These are phyloP conservation scores for Coemansia sp. DNA, from an alignment of 192 early-diverging fungal species.

Conservation along the genomic window DNA sequence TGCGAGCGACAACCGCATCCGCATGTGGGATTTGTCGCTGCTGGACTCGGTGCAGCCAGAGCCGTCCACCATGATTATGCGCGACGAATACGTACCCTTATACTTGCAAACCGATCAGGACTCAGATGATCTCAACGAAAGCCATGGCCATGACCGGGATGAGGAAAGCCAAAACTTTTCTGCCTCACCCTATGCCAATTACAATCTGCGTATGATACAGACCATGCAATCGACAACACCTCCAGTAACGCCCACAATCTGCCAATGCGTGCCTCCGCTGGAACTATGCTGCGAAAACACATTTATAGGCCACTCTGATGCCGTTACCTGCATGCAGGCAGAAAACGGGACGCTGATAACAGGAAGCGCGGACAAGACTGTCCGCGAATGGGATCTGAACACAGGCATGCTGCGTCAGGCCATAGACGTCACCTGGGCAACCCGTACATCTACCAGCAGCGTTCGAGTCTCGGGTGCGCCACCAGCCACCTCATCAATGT, in stretches of 20 bases:
- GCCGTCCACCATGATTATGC: slow-evolving; percentile 48
- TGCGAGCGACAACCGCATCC: slow-evolving; percentile 64
- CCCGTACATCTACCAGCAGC: slow-evolving; percentile 10
- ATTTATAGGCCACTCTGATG: slow-evolving; percentile 34
- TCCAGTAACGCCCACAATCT: slow-evolving; percentile 50
- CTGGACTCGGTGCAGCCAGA: slow-evolving; percentile 60
- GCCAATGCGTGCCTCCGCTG: slow-evolving; percentile 18
- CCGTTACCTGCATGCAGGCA: slow-evolving; percentile 53
- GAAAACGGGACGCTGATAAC: slow-evolving; percentile 49
- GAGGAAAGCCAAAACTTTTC: neutral
- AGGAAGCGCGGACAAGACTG: slow-evolving; percentile 73
- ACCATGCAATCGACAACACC: slow-evolving; percentile 58
- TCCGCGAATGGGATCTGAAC: slow-evolving; percentile 76
- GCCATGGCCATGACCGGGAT: neutral
- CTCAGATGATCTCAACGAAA: neutral
- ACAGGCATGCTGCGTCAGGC: slow-evolving; percentile 64
- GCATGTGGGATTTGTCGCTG: slow-evolving; percentile 67
- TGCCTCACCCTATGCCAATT: neutral
- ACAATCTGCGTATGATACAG: slow-evolving; percentile 46
- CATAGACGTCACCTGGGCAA: slow-evolving; percentile 72
- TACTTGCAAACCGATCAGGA: neutral
- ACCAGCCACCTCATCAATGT: neutral
- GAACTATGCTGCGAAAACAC: slow-evolving; percentile 43
- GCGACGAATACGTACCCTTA: slow-evolving; percentile 25
- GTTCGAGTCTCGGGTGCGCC: slow-evolving; percentile 2